These are phyloP conservation scores for Dianthus caryophyllus DNA, from an alignment of 148 eudicot genomes.

Conservation along the genomic window DNA sequence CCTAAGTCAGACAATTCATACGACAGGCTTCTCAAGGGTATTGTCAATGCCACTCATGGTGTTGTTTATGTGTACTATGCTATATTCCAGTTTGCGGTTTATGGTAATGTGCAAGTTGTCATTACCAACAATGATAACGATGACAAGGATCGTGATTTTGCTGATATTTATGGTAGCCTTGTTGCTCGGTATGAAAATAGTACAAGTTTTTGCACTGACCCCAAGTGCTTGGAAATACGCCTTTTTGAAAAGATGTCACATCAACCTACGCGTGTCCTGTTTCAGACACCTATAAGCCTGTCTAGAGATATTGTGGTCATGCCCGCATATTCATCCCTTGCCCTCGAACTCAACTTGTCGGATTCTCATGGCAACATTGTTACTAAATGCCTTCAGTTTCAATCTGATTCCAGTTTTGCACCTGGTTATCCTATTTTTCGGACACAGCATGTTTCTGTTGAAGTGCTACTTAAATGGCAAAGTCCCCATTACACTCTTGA, in stretches of 20 bases:
- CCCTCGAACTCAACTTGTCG: not conserved
- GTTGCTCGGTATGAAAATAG: not conserved
- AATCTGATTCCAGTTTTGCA: no score
- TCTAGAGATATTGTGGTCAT: conserved; percentile 8
- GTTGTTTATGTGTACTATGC: conserved; percentile 5
- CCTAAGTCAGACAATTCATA: not conserved
- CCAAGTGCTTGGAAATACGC: not conserved
- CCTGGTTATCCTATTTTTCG: no score
- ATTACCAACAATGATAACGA: not conserved
- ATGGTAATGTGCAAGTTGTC: not conserved
- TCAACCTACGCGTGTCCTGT: not conserved
- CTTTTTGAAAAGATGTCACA: not conserved
- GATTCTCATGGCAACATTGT: not conserved
- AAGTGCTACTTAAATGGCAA: no score
- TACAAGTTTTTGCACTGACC: not conserved
- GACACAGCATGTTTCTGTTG: no score
- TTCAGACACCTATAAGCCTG: not conserved
- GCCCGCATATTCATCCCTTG: not conserved
- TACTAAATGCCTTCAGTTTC: no score
- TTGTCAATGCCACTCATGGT: not conserved
- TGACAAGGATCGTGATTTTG: not conserved
- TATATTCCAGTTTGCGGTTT: not conserved
- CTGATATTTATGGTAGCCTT: conserved; percentile 11
- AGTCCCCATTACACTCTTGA: no score
- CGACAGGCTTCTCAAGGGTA: conserved; percentile 9